A percentile compares a stretch with the other conserved stretches of the same genome.
These are phyloP conservation scores for Boletus vinaceobasis DNA, from an alignment of 768 basidiomycete species.

Conservation along the genomic window DNA sequence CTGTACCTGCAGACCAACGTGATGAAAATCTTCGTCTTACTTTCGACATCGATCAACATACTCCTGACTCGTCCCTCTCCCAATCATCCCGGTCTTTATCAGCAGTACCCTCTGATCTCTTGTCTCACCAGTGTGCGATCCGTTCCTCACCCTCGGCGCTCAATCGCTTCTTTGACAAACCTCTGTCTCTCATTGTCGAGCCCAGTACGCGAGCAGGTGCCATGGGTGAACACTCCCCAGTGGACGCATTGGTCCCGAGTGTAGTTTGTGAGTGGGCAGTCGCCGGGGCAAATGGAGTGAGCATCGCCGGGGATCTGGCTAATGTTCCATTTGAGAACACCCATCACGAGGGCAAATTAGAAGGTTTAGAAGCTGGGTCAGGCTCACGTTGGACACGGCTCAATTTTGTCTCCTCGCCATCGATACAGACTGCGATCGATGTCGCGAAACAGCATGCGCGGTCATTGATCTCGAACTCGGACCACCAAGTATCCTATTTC, in stretches of 20 bases:
- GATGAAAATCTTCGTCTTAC: constrained; percentile 29
- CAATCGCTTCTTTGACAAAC: constrained; percentile 92
- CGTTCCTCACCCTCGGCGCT: constrained; percentile 62
- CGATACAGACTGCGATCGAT: constrained; percentile 51
- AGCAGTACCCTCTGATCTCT: constrained; percentile 35
- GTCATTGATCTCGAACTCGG: constrained; percentile 69
- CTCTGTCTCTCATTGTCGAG: constrained; percentile 79
- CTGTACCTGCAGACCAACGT: constrained; percentile 19
- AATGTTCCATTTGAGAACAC: constrained; percentile 10
- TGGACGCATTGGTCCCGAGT: constrained; percentile 87
- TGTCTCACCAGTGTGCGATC: constrained; percentile 73
- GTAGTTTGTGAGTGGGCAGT: constrained; percentile 83
- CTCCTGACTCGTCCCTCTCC: background rate
- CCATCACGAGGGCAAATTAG: background rate
- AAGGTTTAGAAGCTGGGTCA: constrained; percentile 7
- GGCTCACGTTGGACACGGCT: constrained; percentile 53
- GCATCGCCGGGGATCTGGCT: constrained; percentile 54
- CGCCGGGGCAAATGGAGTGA: constrained; percentile 24
- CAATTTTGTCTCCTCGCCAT: constrained; percentile 71
- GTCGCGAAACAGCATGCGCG: constrained; percentile 57
- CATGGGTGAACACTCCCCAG: constrained; percentile 87
- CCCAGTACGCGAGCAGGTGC: constrained; percentile 80
- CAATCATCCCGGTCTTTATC: constrained; percentile 9
- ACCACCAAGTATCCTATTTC: constrained; percentile 81
- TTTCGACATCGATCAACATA: constrained; percentile 27